phyloP scores from a whole-genome alignment of 371 early-diverging fungal species.

The Mortierella sp. region DNA sequence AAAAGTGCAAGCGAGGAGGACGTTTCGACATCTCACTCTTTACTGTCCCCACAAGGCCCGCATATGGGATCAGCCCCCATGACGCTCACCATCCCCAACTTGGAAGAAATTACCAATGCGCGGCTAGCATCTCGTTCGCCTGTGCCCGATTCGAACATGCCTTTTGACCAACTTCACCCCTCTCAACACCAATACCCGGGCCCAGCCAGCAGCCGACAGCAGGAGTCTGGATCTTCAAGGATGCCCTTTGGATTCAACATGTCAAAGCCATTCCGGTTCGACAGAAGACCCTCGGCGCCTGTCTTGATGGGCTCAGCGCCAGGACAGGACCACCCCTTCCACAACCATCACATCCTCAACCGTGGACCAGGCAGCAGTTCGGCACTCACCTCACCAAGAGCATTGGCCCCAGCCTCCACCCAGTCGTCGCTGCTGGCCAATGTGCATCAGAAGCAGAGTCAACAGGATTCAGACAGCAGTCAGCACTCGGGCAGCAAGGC shows the following conservation, averaged over 20 bases:
- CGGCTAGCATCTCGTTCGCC: slow-evolving; percentile 52
- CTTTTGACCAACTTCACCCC: slow-evolving; percentile 12
- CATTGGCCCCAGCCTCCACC: slow-evolving; percentile 28
- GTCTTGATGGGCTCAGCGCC: slow-evolving; percentile 39
- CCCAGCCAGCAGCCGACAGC: slow-evolving; percentile 12
- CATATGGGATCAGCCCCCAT: slow-evolving; percentile 37
- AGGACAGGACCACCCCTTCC: slow-evolving; percentile 33
- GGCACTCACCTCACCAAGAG: slow-evolving; percentile 45
- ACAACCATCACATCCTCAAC: slow-evolving; percentile 21
- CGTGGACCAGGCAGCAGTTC: slow-evolving; percentile 28
- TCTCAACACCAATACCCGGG: slow-evolving; percentile 22
- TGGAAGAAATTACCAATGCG: slow-evolving; percentile 48
- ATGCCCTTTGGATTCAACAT: slow-evolving; percentile 53
- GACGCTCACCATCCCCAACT: slow-evolving; percentile 45
- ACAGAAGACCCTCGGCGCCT: slow-evolving; percentile 54
- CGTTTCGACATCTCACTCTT: slow-evolving; percentile 22
- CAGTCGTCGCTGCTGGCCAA: slow-evolving; percentile 37
- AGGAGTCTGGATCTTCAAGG: slow-evolving; percentile 23
- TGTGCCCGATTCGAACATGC: slow-evolving; percentile 24
- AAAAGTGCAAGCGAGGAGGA: slow-evolving; percentile 54
- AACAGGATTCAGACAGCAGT: slow-evolving; percentile 26
- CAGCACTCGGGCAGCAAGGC: slow-evolving; percentile 14
- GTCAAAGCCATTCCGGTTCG: slow-evolving; percentile 35
- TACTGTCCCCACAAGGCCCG: slow-evolving; percentile 17
- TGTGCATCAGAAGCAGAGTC: slow-evolving; percentile 35